Base-by-base conservation (phyloP, 306 rosid species). In the Quercus bicolor region DNA sequence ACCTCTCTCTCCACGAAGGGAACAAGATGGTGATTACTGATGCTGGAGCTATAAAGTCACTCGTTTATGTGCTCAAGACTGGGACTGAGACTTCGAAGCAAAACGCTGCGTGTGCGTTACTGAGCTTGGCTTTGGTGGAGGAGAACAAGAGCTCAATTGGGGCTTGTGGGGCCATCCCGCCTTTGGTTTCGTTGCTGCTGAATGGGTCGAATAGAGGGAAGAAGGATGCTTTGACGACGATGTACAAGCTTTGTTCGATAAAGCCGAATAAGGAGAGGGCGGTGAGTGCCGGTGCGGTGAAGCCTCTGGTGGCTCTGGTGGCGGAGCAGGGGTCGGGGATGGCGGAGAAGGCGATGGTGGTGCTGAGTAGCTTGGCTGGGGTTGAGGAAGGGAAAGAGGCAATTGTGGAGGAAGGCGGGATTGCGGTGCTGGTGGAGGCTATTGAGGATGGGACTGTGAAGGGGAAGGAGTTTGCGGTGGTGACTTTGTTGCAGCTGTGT, bases 331-430 rank as follows among this genome's bases (percentile, higher is more conserved):
- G 91, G 55, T 80, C 87, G 4, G 98, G 98, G 3, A 51, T 94
- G 80, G 89, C 96, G 21, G 98, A 92, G 97, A 94, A 94, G 84
- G 98, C 98, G 53, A 94, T 94, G 97, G 98, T 94, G 64, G 94
- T 94, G 72, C 77, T 94, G 69, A 94, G 88, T 75, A 94, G 97
- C 84, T 70, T 94, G 82, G 93, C 94, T 0, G 94, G 80, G 53
- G 80, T 90, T 56, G 83, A 84, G 56, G 97, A 92, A 65, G 98
- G 98, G 57, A 89, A 85, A 77, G 93, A 87, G 18, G 88, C 97
- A 5, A 87, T 94, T 64, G 97, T 92, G n/a, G 97, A 90, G 72
- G 97, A 89, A 79, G 94, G 93, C 5, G 98, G 98, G 80, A 79
- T 94, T 16, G 91, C 93, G 19, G 97, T 91, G 2, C 91, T 94